Base-by-base conservation (phyloP, 2,329 filamentous ascomycete species). In the Fusarium pilosicola region DNA sequence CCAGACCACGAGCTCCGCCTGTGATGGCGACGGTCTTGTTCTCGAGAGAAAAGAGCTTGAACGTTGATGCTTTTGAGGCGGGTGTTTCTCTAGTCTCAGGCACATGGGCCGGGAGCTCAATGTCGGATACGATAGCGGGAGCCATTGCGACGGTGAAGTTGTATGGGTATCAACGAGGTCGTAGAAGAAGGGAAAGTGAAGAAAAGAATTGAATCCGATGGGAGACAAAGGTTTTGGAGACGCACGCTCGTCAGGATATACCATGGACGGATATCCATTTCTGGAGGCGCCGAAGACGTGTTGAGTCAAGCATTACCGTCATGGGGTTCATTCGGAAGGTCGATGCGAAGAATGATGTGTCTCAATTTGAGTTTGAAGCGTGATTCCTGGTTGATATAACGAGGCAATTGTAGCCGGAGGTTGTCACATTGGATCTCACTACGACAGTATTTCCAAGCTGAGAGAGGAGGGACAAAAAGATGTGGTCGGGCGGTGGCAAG, bases 1-100 rank as follows among this genome's bases (percentile, higher is more conserved):
- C 87, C 2, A 89, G 80, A 20, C 87, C 86, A 22, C 86, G 84
- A 14, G 83, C 86, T 46, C 84, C 87, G 12, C 87, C 87, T 2
- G 87, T 88, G 46, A 89, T 86, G 41, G 81, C 83, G 30, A 85
- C 80, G 1, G 85, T 87, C 70, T 81, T 83, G 46, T 81, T 81
- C 46, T 80, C 78, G 15, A 88, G 83, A 9, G 86, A 86, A 74
- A 88, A 86, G 39, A 86, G 82, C 13, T 79, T 79, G 41, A 68
- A 69, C 12, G 76, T 77, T 9, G 79, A 57, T 15, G 75, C 58
- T 45, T 71, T 76, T 62, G 76, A 78, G 45, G 81, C 73, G 11
- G 81, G 78, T 15, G 81, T 80, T 51, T 80, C 77, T 39, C 71
- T 76, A 2, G 79, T 79, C 54, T 82, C 79, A 14, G 81, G 80